Base-by-base conservation (phyloP, 768 basidiomycete genomes). In the Suillus bovinus region DNA sequence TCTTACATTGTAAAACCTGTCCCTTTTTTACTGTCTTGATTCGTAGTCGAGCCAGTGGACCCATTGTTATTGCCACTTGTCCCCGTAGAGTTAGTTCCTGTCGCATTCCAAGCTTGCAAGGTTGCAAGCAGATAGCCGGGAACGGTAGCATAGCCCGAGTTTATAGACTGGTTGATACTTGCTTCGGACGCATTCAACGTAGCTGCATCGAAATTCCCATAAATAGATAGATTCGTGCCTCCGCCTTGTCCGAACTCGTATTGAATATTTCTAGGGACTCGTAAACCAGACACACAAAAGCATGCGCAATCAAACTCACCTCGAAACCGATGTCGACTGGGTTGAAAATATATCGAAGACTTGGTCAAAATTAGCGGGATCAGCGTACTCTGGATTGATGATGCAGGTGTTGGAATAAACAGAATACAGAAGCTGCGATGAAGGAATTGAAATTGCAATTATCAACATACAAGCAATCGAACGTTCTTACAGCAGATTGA, bases 291-390 rank as follows among this genome's bases (percentile, higher is more conserved):
- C 29, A n/a, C 20, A n/a, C 50, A 31, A 7, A 36, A 24, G 24
- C 9, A 57, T 59, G 33, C 8, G 1, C 7, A 29, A 76, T 52
- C 80, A 77, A 57, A 83, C 83, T 53, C 78, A 83, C 74, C 78
- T 77, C 16, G 91, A 86, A 52, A 84, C 82, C 29, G 81, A 79
- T 34, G 80, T 72, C n/a, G 82, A 81, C 61, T 86, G 86, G 0
- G 91, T 90, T 2, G 91, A 84, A 72, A 88, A 93, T 58, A 94
- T 83, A 70, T 93, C 89, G 74, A 94, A 82, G 47, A 85, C 82
- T 69, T 88, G 82, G 66, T 91, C 87, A 68, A 90, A 94, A 27
- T 80, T 79, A 9, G 75, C 73, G 10, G 85, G 83, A 71, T 84
- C 77, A 17, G 84, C 79, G 71, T 94, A 95, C 62, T 85, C 86